Conservation (phyloP, 805 yeast genomes). For the Metschnikowia sp. region DNA sequence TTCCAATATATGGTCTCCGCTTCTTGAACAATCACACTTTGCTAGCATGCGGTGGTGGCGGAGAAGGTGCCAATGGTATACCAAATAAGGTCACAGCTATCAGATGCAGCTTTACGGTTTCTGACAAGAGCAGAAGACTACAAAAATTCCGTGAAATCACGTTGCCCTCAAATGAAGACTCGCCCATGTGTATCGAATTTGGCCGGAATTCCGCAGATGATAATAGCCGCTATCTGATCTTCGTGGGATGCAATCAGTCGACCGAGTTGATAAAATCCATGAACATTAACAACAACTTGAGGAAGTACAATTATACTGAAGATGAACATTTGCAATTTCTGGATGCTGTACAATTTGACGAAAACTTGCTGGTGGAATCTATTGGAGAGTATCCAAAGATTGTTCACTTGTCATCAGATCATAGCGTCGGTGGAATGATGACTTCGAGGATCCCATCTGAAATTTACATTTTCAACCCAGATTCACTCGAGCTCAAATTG, state of each 20-base stretch:
- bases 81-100: conserved; percentile 77
- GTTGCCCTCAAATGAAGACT: conserved; percentile 66
- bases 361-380: conserved; percentile 31
- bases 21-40: conserved; percentile 60
- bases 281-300: conserved; percentile 66
- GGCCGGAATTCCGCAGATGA: conserved; percentile 19
- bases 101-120: conserved; percentile 50
- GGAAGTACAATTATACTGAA: conserved; percentile 56
- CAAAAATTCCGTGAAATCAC: conserved; percentile 63
- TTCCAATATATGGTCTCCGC: conserved; percentile 78
- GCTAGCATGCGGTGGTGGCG: conserved; percentile 91
- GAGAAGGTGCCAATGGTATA: conserved; percentile 86
- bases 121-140: conserved; percentile 38
- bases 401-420: conserved; percentile 55
- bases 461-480: conserved; percentile 58
- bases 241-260: conserved; percentile 76
- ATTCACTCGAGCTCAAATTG: conserved; percentile 49
- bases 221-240: conserved; percentile 41
- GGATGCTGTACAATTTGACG: conserved; percentile 58
- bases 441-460: conserved; percentile 65
- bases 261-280: conserved; percentile 50
- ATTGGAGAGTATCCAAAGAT: conserved; percentile 61
- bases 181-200: conserved; percentile 80
- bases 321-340: conserved; percentile 60
- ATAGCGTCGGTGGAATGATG: conserved; percentile 63